These are phyloP conservation scores for Thermothelomyces thermophilus DNA, from an alignment of 2,329 filamentous ascomycete genomes.

Conservation along the genomic window DNA sequence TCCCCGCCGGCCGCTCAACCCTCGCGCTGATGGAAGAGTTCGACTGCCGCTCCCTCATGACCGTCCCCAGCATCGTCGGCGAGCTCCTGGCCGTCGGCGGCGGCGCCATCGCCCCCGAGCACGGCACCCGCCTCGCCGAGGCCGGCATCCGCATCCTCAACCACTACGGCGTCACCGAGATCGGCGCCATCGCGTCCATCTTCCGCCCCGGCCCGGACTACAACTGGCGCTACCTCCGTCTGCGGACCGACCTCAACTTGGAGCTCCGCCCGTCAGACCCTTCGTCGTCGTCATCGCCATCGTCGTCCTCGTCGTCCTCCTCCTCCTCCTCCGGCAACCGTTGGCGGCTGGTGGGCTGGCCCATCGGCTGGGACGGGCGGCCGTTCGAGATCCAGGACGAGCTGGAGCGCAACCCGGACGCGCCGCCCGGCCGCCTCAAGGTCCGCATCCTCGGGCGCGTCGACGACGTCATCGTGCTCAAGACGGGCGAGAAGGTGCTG, in stretches of 20 bases:
- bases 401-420: neutral
- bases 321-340: neutral
- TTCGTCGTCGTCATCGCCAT: neutral
- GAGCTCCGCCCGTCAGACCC: neutral
- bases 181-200: neutral
- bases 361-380: neutral
- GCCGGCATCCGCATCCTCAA: neutral
- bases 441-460: neutral
- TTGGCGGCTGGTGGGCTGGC: neutral
- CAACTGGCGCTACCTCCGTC: neutral
- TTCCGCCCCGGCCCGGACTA: neutral
- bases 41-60: neutral
- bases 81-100: neutral
- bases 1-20: neutral
- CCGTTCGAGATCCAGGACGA: neutral
- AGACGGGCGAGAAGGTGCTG: neutral
- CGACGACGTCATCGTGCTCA: constrained; percentile 1
- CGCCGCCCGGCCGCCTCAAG: neutral
- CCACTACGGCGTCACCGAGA: neutral
- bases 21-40: neutral
- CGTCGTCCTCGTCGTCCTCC: neutral
- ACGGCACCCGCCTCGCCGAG: neutral
- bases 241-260: neutral
- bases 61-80: neutral
- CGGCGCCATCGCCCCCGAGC: neutral